Evolutionary conservation across 1,139 yeast genomes (phyloP), one percentile per base, ranked within the genome.

Genomic region (Sugiyamaella novakii): DNA sequence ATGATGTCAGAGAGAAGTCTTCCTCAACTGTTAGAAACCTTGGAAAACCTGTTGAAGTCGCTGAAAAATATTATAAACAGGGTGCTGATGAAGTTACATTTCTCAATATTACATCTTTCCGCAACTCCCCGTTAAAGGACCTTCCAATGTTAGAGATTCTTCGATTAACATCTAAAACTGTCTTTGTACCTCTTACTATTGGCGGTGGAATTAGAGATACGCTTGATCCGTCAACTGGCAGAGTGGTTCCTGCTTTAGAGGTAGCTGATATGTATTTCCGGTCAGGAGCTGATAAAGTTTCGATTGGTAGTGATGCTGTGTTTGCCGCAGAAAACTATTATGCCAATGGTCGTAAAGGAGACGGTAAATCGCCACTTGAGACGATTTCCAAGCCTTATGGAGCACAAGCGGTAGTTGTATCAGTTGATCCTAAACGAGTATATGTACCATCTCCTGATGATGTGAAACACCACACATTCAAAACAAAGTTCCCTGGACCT

Each of bases 21-120:
- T 63, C 35, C 19, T 61, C 63, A 29, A 76, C 78, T 40, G 96
- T 92, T 12, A 78, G 98, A 67, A 92, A 92, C 64, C 74, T 92
- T 51, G 98, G 98, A 21, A 92, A 92, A 66, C 98, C 98, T 1
- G 96, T 92, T 1, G 89, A 87, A 63, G 73, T 92, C 67, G 98
- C 98, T 2, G 84, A 88, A 53, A 81, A 82, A 60, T 92, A 92
- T 66, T 92, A 87, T 63, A 71, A 77, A 28, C 97, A 92, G 70
- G 98, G 98, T 17, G 98, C 98, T 0, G 98, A 92, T 65, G 98
- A 92, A 68, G 83, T 92, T 30, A 91, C 98, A 0, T 92, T 92
- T 61, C 76, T 92, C 59, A 92, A 92, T 65, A 92, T 92, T 58
- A 92, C 98, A 0, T 88, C 97, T 2, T 92, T 92, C 72, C 78